Evolutionary conservation across 2,329 filamentous ascomycete genomes (phyloP), one percentile per base, ranked within the genome.

Genomic region (Fusarium sp.): DNA sequence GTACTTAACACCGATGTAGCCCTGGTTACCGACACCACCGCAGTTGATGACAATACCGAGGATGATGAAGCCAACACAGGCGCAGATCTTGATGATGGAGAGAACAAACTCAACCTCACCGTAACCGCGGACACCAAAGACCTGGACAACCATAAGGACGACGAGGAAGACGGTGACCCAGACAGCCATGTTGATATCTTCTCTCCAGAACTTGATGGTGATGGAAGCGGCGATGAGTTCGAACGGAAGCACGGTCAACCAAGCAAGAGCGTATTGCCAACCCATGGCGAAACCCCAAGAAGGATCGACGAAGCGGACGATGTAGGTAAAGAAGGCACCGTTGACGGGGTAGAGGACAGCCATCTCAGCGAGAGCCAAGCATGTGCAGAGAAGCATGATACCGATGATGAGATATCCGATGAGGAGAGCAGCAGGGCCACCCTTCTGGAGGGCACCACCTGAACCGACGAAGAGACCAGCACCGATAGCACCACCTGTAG

Each of bases 211-310:
- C 37, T 89, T 84, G 57, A 97, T 90, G 0, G 93, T 96, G 45
- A 97, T 89, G 5, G 92, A 90, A 2, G 93, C 94, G 3, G 93
- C 92, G 62, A 97, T 92, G 53, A 97, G 90, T 77, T 97, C 94
- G 40, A 97, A 84, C 0, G 94, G 94, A 26, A 97, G 80, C 1
- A 94, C 89, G 26, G 93, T 86, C 4, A 97, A 85, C 94, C 94
- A 97, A 79, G 96, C 91, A 63, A 97, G 78, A 7, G 92, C 92
- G 77, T 97, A 96, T 84, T 96, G 96, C 93, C 93, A 97, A 20
- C 93, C 94, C 92, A 97, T 96, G 47, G 93, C 92, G 76, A 97
- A 97, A 0, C 94, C 94, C 93, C 93, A 97, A 1, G 94, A 93
- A 2, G 94, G 95, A 76, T 97, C 94, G 22, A 98, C 81, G 74